phyloP scores from a whole-genome alignment of 2,329 filamentous ascomycete species.

The Fusarium brevicatenulatum region DNA sequence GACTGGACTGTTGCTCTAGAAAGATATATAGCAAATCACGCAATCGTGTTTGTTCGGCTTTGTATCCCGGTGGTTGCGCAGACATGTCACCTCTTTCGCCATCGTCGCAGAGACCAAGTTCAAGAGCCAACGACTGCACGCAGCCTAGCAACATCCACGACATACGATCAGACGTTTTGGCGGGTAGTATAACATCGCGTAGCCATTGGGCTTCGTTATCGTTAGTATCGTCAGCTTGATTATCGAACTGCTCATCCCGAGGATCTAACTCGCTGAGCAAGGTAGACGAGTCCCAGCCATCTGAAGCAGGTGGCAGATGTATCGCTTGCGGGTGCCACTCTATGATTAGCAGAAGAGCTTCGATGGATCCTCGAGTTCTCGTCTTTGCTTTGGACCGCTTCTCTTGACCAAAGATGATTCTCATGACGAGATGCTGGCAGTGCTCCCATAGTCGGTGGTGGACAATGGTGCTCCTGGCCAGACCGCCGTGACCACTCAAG shows the following conservation, averaged over 20 bases:
- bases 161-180: conserved; percentile 63
- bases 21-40: conserved; percentile 22
- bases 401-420: conserved; percentile 64
- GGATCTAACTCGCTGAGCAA: conserved; percentile 55
- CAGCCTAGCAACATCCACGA: conserved; percentile 67
- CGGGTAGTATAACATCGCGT: conserved; percentile 64
- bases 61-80: not conserved
- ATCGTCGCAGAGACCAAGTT: conserved; percentile 22
- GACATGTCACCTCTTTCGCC: not conserved
- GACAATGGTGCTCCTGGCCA: conserved; percentile 62
- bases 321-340: conserved; percentile 67
- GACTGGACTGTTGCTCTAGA: conserved; percentile 25
- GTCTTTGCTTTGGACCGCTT: conserved; percentile 60
- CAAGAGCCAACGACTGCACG: conserved; percentile 25
- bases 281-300: conserved; percentile 66
- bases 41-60: not conserved
- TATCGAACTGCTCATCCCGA: conserved; percentile 26
- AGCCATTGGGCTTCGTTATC: conserved; percentile 51
- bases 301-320: conserved; percentile 62
- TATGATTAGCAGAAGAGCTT: conserved; percentile 63
- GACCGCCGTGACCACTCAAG: conserved; percentile 53
- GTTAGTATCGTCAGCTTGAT: conserved; percentile 7
- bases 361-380: conserved; percentile 61
- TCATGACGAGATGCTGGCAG: conserved; percentile 62
- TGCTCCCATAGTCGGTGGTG: conserved; percentile 65